phyloP scores from a whole-genome alignment of 805 yeast species.

The Candida awuae region DNA sequence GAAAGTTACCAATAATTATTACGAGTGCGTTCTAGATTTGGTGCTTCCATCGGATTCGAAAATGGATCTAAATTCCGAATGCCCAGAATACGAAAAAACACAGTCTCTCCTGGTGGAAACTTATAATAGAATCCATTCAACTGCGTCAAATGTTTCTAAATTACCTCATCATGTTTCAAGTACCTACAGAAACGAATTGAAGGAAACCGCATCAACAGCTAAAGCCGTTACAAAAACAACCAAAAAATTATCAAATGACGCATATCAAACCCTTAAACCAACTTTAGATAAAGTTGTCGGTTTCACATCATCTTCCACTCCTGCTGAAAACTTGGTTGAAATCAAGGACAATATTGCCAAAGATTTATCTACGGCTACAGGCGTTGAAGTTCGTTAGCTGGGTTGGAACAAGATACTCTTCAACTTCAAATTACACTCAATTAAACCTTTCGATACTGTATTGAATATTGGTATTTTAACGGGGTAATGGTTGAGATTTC shows the following conservation, averaged over 20 bases:
- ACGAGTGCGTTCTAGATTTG: conserved; percentile 22
- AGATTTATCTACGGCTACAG: conserved; percentile 9
- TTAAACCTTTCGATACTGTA: too few relatives aligned
- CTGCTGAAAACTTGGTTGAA: neutral
- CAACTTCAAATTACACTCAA: too few relatives aligned
- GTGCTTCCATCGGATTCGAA: conserved; percentile 22
- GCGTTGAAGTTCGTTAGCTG: conserved; percentile 28
- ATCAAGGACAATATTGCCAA: conserved; percentile 2
- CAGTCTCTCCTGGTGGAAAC: conserved; percentile 21
- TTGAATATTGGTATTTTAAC: too few relatives aligned
- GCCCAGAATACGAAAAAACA: conserved; percentile 24
- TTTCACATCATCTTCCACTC: conserved; percentile 3
- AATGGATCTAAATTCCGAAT: conserved; percentile 4
- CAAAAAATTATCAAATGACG: conserved; percentile 31
- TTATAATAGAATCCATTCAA: conserved; percentile 22
- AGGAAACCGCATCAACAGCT: conserved; percentile 24
- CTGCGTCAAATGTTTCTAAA: conserved; percentile 22
- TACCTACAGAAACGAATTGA: conserved; percentile 25
- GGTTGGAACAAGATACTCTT: too few relatives aligned
- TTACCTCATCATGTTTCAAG: conserved; percentile 27
- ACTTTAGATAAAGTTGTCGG: conserved; percentile 24
- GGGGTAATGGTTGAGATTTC: too few relatives aligned
- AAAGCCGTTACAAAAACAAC: conserved; percentile 32
- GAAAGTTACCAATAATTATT: conserved; percentile 24
- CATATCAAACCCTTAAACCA: conserved; percentile 27